These are phyloP conservation scores for Leccinum barrowsii DNA, from an alignment of 768 basidiomycete genomes.

Conservation along the genomic window DNA sequence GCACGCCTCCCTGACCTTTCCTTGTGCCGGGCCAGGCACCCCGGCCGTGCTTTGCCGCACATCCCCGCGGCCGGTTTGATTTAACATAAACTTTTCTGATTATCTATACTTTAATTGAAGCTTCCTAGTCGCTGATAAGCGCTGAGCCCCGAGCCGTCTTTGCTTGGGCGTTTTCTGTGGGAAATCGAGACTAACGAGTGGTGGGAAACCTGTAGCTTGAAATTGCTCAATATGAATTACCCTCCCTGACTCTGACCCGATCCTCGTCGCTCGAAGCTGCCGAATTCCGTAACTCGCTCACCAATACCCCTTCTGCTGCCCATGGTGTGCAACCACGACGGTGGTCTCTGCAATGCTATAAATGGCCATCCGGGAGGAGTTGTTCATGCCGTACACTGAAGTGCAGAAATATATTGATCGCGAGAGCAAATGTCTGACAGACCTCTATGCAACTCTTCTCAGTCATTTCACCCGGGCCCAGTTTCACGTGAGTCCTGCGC, in stretches of 20 bases:
- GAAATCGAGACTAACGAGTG: too few species aligned
- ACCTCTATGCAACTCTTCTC: conserved; percentile 73
- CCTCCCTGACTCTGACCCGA: conserved; percentile 54
- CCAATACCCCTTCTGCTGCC: conserved; percentile 38
- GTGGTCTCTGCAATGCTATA: conserved; percentile 83
- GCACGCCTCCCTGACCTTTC: too few species aligned
- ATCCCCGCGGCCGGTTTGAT: too few species aligned
- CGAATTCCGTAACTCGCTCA: conserved; percentile 57
- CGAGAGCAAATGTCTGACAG: conserved; percentile 79
- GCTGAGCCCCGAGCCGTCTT: too few species aligned
- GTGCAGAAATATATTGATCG: conserved; percentile 88
- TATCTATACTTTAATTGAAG: too few species aligned
- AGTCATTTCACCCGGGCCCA: conserved; percentile 59
- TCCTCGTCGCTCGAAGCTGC: conserved; percentile 56
- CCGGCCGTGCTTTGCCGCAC: too few species aligned
- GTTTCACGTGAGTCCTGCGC: conserved; percentile 65
- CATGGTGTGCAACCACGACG: conserved; percentile 38
- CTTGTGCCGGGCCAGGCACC: too few species aligned
- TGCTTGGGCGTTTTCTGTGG: too few species aligned
- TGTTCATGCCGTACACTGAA: conserved; percentile 94
- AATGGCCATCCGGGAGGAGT: conserved; percentile 90
- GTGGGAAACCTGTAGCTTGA: too few species aligned
- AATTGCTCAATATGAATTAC: conserved; percentile 48
- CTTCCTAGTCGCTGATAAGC: too few species aligned
- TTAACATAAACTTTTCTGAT: too few species aligned